Percentiles rank a stretch among this genome's conserved stretches.
phyloP scores from a whole-genome alignment of 805 yeast species.

The Candida sphagnicola region DNA sequence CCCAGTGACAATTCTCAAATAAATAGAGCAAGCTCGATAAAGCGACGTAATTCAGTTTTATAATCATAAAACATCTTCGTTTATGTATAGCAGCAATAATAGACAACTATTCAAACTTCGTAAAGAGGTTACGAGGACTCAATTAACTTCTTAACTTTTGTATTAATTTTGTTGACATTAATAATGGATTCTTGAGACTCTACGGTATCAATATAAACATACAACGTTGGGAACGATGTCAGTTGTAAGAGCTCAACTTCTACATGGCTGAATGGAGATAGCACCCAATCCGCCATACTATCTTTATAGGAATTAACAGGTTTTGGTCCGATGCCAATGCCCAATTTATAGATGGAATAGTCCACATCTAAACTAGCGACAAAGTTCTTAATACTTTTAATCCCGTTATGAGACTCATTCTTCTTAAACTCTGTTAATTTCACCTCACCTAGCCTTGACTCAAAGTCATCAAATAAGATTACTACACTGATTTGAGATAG shows the following conservation, averaged over 20 bases:
- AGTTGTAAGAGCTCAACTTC: constrained; percentile 18
- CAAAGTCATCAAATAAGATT: constrained; percentile 38
- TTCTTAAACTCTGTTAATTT: constrained; percentile 26
- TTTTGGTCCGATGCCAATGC: constrained; percentile 42
- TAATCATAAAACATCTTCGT: too few species aligned
- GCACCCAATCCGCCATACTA: constrained; percentile 39
- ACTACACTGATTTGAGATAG: constrained; percentile 2
- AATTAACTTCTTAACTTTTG: constrained; percentile 9
- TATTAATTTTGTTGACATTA: constrained; percentile 23
- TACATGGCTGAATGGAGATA: constrained; percentile 23
- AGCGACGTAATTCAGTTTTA: too few species aligned
- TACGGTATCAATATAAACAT: constrained; percentile 19
- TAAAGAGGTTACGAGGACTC: not conserved
- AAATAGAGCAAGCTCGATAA: too few species aligned
- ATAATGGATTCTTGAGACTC: too few species aligned
- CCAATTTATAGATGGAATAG: constrained; percentile 23
- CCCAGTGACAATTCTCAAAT: too few species aligned
- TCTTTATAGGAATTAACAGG: constrained; percentile 30
- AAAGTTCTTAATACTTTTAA: constrained; percentile 13
- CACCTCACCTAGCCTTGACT: constrained; percentile 25
- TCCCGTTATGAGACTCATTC: constrained; percentile 39
- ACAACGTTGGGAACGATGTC: constrained; percentile 10
- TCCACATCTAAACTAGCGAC: constrained; percentile 1
- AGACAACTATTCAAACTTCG: too few species aligned
- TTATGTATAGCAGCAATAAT: too few species aligned